Base-by-base conservation (phyloP, 768 basidiomycete genomes). In the Candolleomyces aberdarensis region DNA sequence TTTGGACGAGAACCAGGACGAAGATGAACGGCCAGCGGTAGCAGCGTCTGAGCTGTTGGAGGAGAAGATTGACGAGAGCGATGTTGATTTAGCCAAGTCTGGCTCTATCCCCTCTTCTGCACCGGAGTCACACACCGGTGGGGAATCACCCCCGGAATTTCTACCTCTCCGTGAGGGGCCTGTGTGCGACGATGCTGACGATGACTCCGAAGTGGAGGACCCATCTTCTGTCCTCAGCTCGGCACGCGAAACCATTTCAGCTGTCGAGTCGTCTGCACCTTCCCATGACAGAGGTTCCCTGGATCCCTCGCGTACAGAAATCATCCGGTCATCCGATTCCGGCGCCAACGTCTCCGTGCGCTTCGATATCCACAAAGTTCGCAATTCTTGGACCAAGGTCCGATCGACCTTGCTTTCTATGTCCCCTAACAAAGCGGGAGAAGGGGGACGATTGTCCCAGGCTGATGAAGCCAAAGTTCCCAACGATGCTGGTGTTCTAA, bases 401-500 rank as follows among this genome's bases (percentile, higher is more conserved):
- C 44, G 15, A 6, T 46, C 44, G 3, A 20, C 10, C 44, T 20
- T 20, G 19, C 15, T 14, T 17, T 46, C 44, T 15, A 13, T 14
- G 44, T 15, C 14, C 15, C 17, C 8, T 26, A 26, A 26, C 26
- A 46, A 20, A 6, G 15, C 14, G 15, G 10, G 19, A 14, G 44
- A 46, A 46, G 44, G 44, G 19, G 44, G 44, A 7, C 15, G 15
- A 17, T 46, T 13, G 44, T 17, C 44, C 36, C 36, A 36, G 11
- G 36, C 36, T 11, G 36, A 11, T 36, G 0, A 57, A 8, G 29
- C 31, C 5, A 66, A 65, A 52, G 65, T 76, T 8, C 69, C 73
- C 1, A 60, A 60, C 10, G 80, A 78, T 50, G 81, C 80, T 20
- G 72, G 80, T 1, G 65, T 83, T 1, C 65, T 71, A 3, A 78